Evolutionary conservation across 1,284 basidiomycete species (phyloP), one percentile per base, ranked within the genome.

Genomic region (Trametes sp.): DNA sequence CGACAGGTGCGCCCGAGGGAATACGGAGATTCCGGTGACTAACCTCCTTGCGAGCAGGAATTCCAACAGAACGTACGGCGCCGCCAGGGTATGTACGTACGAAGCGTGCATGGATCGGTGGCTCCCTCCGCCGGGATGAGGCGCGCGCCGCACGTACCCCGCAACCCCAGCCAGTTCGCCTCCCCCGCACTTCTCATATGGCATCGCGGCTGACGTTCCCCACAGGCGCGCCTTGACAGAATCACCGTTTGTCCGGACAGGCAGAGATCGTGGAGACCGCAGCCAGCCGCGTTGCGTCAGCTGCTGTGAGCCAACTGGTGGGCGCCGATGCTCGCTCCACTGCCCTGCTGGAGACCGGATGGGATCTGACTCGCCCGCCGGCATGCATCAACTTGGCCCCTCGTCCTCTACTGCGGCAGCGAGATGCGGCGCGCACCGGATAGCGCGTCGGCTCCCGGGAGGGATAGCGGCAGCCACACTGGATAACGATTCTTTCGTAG

Each of bases 351-450:
- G 21, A 33, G 33, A 28, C 50, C 26, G 26, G 35, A 5, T 31
- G 44, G 49, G 26, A 46, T 54, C 57, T 59, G 33, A 11, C 44
- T 29, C 26, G 35, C 45, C 51, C 58, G 58, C 45, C 52, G 58
- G 58, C 42, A 29, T 26, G 24, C 48, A 38, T 41, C 26, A 35
- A 9, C n/a, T n/a, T 19, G 42, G 19, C 6, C 23, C n/a, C 19
- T 1, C 10, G 24, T 31, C 7, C 14, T 14, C 21, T 24, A 33
- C 11, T 11, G 35, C 58, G 58, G 58, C 52, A 38, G 58, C 58
- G 51, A 59, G 35, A 10, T 31, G 58, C 45, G 58, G 58, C 58
- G 51, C 13, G 51, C 44, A 45, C 38, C 14, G 5, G 19, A 2
- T 4, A 6, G 10, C 26, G 42, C 53, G 6, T 44, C 42, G 42